Base-by-base conservation (phyloP, 75 land plant species). In the Selaginella tamariscina region DNA sequence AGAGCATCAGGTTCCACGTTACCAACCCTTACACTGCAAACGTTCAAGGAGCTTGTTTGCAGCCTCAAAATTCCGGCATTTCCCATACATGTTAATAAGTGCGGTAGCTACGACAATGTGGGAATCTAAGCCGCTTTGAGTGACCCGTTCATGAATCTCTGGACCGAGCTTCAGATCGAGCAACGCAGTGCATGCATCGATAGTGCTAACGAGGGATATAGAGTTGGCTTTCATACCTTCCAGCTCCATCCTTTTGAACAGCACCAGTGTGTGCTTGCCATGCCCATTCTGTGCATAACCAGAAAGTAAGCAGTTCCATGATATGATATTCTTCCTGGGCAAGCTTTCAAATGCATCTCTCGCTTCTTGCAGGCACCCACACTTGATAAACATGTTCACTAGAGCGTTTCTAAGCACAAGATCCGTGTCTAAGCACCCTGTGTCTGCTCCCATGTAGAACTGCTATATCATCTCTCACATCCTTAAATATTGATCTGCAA, bases 221-320 rank as follows among this genome's bases (percentile, higher is more conserved):
- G 71, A 75, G 33, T 82, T 78, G 9, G 75, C 33, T n/a, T 57
- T 11, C 49, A 71, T 73, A 23, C 56, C 67, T 56, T 75, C 76
- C 21, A 54, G 2, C 9, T 68, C 23, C 85, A 83, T 83, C 56
- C 65, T 72, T 18, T 30, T 1, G 28, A 68, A 80, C 32, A 80
- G 31, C 22, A 24, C 24, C 13, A 80, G 15, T 1, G 77, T 82
- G 0, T 77, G 71, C 0, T 72, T 24, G 26, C 30, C 66, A 24
- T 30, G 32, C 30, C 32, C 56, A 27, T 33, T 20, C 1, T 69
- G 68, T 56, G 69, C 60, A 56, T 71, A 80, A 2, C 74, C 65
- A 11, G 80, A 68, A 30, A 83, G 68, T 59, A 83, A 55, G 2
- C 80, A 55, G 59, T 80, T 83, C 83, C 85, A 80, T 0, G 73